phyloP scores from a whole-genome alignment of 345 rosid species.

The Microcos paniculata region DNA sequence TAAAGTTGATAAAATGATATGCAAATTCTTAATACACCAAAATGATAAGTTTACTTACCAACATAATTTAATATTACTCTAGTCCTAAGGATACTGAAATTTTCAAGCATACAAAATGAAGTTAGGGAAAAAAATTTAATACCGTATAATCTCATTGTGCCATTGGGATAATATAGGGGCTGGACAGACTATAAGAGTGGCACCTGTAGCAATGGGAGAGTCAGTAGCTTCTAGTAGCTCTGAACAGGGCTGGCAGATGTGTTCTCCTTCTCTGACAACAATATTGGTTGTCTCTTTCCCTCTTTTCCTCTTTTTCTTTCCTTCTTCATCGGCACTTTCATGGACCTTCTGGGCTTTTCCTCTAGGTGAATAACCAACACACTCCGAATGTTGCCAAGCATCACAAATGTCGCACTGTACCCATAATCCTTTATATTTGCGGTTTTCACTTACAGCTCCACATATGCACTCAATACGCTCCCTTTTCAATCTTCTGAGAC shows the following conservation, averaged over 20 bases:
- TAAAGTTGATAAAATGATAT: background rate
- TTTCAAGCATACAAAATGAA: conserved; percentile 7
- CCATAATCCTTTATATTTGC: conserved; percentile 79
- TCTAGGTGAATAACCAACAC: conserved; percentile 89
- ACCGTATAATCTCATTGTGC: conserved; percentile 92
- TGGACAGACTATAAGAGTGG: conserved; percentile 95
- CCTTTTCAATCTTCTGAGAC: conserved; percentile 62
- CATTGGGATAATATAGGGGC: conserved; percentile 93
- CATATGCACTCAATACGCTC: conserved; percentile 95
- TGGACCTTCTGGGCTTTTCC: conserved; percentile 44
- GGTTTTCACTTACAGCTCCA: conserved; percentile 92
- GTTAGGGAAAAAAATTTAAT: conserved; percentile 26
- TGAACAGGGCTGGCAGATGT: conserved; percentile 71
- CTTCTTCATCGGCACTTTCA: conserved; percentile 10
- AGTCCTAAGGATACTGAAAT: conserved; percentile 8
- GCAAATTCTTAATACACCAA: background rate
- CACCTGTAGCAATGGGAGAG: conserved; percentile 79
- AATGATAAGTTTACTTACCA: background rate
- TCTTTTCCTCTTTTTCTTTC: conserved; percentile 35
- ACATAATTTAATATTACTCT: background rate
- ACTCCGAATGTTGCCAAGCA: conserved; percentile 99
- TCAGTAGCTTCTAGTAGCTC: conserved; percentile 73
- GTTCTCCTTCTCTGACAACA: conserved; percentile 72
- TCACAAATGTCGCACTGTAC: conserved; percentile 95
- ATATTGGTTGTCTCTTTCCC: conserved; percentile 48